phyloP scores from a whole-genome alignment of 2,329 filamentous ascomycete species.

The Xylariaceae sp. region DNA sequence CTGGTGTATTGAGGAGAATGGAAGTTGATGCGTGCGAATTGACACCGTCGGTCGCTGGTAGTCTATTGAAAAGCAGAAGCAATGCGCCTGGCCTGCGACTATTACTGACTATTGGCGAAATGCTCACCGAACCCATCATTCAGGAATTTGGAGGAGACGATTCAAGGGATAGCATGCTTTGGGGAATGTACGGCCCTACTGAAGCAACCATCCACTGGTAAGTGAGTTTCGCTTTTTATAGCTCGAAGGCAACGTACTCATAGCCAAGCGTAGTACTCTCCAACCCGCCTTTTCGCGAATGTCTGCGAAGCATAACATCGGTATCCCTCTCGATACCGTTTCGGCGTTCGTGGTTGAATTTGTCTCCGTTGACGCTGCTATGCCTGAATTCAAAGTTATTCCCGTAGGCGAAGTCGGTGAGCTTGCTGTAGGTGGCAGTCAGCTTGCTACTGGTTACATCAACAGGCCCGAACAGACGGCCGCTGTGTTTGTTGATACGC shows the following conservation, averaged over 20 bases:
- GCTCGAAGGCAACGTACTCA: slow-evolving; percentile 2
- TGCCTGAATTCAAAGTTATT: slow-evolving; percentile 53
- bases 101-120: slow-evolving; percentile 88
- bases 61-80: slow-evolving; percentile 68
- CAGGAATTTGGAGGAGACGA: slow-evolving; percentile 72
- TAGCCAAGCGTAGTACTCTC: slow-evolving; percentile 58
- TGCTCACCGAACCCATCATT: slow-evolving; percentile 79
- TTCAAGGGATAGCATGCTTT: slow-evolving; percentile 65
- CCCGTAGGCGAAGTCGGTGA: slow-evolving; percentile 73
- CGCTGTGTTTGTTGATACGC: slow-evolving; percentile 69
- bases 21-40: slow-evolving; percentile 83
- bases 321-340: slow-evolving; percentile 77
- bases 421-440: slow-evolving; percentile 77
- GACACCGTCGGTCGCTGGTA: slow-evolving; percentile 84
- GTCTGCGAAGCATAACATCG: slow-evolving; percentile 70
- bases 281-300: slow-evolving; percentile 62
- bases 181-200: slow-evolving; percentile 94
- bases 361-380: slow-evolving; percentile 30
- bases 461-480: slow-evolving; percentile 78
- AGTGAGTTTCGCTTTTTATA: slow-evolving; percentile 22
- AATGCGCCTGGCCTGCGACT: slow-evolving; percentile 70
- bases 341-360: slow-evolving; percentile 72
- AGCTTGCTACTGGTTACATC: slow-evolving; percentile 79
- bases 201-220: slow-evolving; percentile 87
- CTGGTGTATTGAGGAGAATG: slow-evolving; percentile 64